Evolutionary conservation across 768 basidiomycete genomes (phyloP).

Genomic region (Russula brevipes): DNA sequence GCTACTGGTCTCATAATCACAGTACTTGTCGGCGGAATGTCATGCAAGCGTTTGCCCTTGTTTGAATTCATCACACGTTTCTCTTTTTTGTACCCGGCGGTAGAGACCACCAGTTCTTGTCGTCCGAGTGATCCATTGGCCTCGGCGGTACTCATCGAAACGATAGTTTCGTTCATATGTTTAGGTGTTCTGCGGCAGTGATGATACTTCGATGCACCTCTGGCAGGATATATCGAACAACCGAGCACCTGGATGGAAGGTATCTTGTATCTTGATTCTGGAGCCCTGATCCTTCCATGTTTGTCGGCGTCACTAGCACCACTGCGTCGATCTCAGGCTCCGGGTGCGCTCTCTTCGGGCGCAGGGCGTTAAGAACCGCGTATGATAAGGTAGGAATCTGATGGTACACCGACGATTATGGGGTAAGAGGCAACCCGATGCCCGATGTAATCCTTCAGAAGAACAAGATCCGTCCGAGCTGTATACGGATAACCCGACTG

Average conservation of each 20-base stretch:
- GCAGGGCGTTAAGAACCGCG: not conserved
- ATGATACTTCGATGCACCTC: not conserved
- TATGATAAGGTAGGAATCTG: not conserved
- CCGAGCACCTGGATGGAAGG: no score
- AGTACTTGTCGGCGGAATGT: not conserved
- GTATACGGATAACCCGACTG: not conserved
- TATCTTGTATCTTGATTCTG: not conserved
- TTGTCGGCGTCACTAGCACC: not conserved
- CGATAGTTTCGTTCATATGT: not conserved
- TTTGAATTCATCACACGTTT: not conserved
- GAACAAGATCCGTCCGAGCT: slow-evolving; percentile 19
- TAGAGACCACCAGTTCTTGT: not conserved
- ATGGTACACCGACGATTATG: not conserved
- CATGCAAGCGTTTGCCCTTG: not conserved
- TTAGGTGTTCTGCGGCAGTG: not conserved
- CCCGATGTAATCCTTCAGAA: not conserved
- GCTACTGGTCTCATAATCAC: not conserved
- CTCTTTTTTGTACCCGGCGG: not conserved
- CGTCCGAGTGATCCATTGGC: not conserved
- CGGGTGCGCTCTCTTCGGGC: not conserved
- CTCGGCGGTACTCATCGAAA: not conserved
- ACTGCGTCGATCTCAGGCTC: not conserved
- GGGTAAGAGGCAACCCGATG: not conserved
- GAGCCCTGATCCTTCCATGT: not conserved
- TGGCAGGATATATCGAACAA: not conserved